A percentile compares a stretch with the other conserved stretches of the same genome.
phyloP scores from a whole-genome alignment of 768 basidiomycete species.

The Tylopilus plumbeoviolaceoides region DNA sequence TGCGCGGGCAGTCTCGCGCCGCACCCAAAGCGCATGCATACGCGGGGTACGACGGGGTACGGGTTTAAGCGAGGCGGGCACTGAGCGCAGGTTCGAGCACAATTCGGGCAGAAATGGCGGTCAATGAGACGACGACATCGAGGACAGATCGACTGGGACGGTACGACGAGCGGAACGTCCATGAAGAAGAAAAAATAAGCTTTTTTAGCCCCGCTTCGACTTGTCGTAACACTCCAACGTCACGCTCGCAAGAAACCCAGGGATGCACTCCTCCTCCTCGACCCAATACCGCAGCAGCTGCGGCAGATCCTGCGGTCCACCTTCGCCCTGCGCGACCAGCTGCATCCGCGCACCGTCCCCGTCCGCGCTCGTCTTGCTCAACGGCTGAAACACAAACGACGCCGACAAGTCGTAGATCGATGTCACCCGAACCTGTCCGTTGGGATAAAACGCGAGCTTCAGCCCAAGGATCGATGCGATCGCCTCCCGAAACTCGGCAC shows the following conservation, averaged over 20 bases:
- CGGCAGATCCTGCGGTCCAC: conserved; percentile 69
- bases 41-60: not conserved
- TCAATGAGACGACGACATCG: not conserved
- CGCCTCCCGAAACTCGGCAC: conserved; percentile 87
- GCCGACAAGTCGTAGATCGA: conserved; percentile 86
- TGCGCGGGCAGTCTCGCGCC: conserved; percentile 4
- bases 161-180: not conserved
- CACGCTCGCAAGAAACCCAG: conserved; percentile 84
- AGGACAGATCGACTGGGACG: not conserved
- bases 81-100: not conserved
- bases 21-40: conserved; percentile 22
- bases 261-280: conserved; percentile 77
- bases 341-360: conserved; percentile 57
- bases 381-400: conserved; percentile 82
- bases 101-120: not conserved
- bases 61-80: conserved; percentile 2
- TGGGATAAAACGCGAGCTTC: conserved; percentile 87
- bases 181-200: no score
- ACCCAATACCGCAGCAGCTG: conserved; percentile 85
- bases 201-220: conserved; percentile 40
- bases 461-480: conserved; percentile 87
- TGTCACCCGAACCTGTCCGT: conserved; percentile 86
- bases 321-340: conserved; percentile 69
- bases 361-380: conserved; percentile 34
- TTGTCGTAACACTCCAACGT: conserved; percentile 87